A percentile compares a stretch with the other conserved stretches of the same genome.
Evolutionary conservation across 108 stramenopile genomes (phyloP).

Genomic region (Cylindrotheca fusiformis): DNA sequence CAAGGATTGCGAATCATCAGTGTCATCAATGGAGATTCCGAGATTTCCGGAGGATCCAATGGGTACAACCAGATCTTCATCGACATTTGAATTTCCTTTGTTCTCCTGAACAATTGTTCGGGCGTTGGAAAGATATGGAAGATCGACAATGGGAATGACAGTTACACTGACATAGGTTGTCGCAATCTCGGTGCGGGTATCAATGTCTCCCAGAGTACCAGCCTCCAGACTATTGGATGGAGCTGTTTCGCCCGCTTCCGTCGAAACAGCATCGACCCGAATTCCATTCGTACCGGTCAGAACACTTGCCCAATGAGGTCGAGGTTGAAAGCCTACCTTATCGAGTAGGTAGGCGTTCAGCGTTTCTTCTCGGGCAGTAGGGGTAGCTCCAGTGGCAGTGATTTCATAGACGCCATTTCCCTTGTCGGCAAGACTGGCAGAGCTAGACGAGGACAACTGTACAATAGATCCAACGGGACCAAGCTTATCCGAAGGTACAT

Average conservation of each 20-base stretch:
- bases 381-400: background rate
- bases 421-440: background rate
- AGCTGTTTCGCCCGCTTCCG: conserved; percentile 6
- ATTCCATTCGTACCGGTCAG: conserved; percentile 2
- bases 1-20: conserved; percentile 6
- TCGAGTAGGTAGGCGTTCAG: background rate
- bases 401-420: conserved; percentile 5
- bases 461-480: background rate
- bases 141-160: conserved; percentile 4
- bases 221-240: conserved; percentile 4
- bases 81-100: background rate
- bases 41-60: background rate
- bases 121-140: background rate
- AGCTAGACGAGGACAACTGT: background rate
- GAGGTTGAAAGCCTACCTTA: background rate
- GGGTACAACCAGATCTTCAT: background rate
- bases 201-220: conserved; percentile 5
- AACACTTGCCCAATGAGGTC: conserved; percentile 6
- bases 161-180: conserved; percentile 1
- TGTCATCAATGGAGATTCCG: conserved; percentile 1
- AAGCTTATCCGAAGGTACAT: background rate
- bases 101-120: conserved; percentile 8
- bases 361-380: background rate
- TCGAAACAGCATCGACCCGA: conserved; percentile 9
- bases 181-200: conserved; percentile 10